phyloP scores from a whole-genome alignment of 2,329 filamentous ascomycete species.

The Lachnellula arida region DNA sequence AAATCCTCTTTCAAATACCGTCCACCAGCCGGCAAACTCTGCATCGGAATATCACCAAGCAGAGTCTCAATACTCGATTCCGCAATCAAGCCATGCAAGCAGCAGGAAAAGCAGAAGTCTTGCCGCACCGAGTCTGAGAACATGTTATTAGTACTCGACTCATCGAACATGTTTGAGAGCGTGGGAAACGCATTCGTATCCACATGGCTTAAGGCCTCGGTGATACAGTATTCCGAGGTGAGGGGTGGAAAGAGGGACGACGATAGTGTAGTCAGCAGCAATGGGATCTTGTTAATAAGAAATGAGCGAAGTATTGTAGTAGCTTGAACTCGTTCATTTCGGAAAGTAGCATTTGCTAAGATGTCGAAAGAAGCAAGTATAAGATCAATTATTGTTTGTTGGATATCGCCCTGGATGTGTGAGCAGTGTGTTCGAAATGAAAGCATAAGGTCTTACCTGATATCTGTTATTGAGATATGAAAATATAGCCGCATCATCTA shows the following conservation, averaged over 20 bases:
- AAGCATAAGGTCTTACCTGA: conserved; percentile 48
- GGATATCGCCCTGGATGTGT: conserved; percentile 61
- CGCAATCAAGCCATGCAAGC: conserved; percentile 78
- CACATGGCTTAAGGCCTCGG: conserved; percentile 58
- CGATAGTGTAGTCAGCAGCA: conserved; percentile 54
- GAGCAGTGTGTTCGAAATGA: conserved; percentile 19
- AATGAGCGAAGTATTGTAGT: conserved; percentile 80
- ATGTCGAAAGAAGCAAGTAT: conserved; percentile 87
- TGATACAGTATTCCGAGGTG: conserved; percentile 59
- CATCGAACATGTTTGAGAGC: conserved; percentile 59
- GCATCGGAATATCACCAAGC: conserved; percentile 78
- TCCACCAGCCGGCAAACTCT: conserved; percentile 67
- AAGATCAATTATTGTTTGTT: conserved; percentile 73
- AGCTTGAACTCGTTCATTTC: conserved; percentile 53
- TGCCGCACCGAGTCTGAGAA: conserved; percentile 64
- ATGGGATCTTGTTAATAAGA: conserved; percentile 68
- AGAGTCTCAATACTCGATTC: conserved; percentile 74
- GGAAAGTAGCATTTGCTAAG: conserved; percentile 79
- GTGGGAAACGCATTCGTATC: conserved; percentile 60
- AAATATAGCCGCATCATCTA: conserved; percentile 75
- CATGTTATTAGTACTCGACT: conserved; percentile 48
- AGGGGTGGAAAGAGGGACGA: conserved; percentile 53
- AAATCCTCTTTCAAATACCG: conserved; percentile 75
- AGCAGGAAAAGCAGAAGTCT: conserved; percentile 87
- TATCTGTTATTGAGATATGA: conserved; percentile 83